phyloP scores from a whole-genome alignment of 805 yeast species.

The Sugiyamaella lignohabitans region DNA sequence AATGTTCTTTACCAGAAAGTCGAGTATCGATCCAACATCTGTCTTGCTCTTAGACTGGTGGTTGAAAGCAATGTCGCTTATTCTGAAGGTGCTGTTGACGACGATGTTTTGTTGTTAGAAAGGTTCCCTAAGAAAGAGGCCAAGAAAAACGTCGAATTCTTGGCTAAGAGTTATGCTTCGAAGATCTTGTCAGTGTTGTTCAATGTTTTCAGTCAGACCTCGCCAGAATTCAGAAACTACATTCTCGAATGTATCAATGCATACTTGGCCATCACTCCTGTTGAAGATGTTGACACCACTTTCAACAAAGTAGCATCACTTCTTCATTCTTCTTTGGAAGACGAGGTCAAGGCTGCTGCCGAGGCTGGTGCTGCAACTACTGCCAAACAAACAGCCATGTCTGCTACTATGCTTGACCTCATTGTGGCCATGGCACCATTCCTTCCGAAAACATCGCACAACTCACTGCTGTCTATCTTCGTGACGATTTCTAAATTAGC shows the following conservation, averaged over 20 bases:
- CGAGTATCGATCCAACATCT: slow-evolving; percentile 70
- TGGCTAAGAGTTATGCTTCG: slow-evolving; percentile 49
- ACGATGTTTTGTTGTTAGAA: slow-evolving; percentile 53
- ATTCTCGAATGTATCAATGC: slow-evolving; percentile 82
- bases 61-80: slow-evolving; percentile 71
- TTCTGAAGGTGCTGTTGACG: slow-evolving; percentile 52
- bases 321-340: slow-evolving; percentile 66
- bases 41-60: slow-evolving; percentile 70
- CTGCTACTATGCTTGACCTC: slow-evolving; percentile 87
- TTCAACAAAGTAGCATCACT: slow-evolving; percentile 82
- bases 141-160: slow-evolving; percentile 49
- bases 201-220: slow-evolving; percentile 87
- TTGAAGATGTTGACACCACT: slow-evolving; percentile 61
- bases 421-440: slow-evolving; percentile 81
- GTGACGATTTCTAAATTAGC: slow-evolving; percentile 51
- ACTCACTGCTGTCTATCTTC: slow-evolving; percentile 73
- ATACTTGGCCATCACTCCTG: slow-evolving; percentile 62
- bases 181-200: slow-evolving; percentile 81
- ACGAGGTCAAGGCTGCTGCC: slow-evolving; percentile 37
- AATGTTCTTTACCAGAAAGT: slow-evolving; percentile 67
- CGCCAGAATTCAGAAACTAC: slow-evolving; percentile 75
- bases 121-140: slow-evolving; percentile 55
- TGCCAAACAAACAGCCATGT: slow-evolving; percentile 42
- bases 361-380: slow-evolving; percentile 27
- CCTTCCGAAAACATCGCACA: slow-evolving; percentile 63